These are phyloP conservation scores for Circinella minor DNA, from an alignment of 371 early-diverging fungal species.

Conservation along the genomic window DNA sequence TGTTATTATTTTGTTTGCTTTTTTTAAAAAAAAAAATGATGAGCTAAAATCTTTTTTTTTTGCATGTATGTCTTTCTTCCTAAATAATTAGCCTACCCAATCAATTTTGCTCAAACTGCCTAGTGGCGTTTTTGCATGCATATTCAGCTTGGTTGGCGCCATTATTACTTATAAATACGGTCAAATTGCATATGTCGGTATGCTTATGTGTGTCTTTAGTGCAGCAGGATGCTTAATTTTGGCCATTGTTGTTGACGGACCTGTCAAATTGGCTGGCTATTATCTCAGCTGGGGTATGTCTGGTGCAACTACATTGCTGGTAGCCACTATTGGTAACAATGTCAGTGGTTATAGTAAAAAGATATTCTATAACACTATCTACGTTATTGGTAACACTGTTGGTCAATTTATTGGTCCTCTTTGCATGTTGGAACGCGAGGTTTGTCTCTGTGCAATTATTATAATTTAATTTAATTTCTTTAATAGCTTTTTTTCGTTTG, in stretches of 20 bases:
- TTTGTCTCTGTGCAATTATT: not conserved
- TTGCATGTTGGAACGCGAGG: conserved; percentile 26
- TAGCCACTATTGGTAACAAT: conserved; percentile 35
- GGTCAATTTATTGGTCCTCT: conserved; percentile 47
- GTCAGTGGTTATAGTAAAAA: conserved; percentile 50
- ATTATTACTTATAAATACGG: conserved; percentile 24
- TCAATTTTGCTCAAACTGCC: conserved; percentile 43
- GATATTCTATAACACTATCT: conserved; percentile 35
- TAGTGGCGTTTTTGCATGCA: conserved; percentile 23
- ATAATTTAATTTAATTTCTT: too few species aligned
- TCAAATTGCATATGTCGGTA: conserved; percentile 24
- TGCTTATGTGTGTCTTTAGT: conserved; percentile 20
- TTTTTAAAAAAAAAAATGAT: not conserved
- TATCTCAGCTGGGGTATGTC: conserved; percentile 31
- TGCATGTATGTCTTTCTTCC: too few species aligned
- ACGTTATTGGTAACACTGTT: conserved; percentile 32
- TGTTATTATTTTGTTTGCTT: not conserved
- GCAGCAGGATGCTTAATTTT: conserved; percentile 34
- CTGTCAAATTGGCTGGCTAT: conserved; percentile 35
- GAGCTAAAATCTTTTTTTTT: too few species aligned
- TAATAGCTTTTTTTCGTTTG: too few species aligned
- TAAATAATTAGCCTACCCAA: conserved; percentile 16
- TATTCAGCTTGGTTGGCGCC: conserved; percentile 19
- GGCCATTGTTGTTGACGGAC: conserved; percentile 23
- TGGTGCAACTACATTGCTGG: conserved; percentile 31